Percentiles rank a stretch among this genome's conserved stretches.
Evolutionary conservation across 352 stramenopile genomes (phyloP).

Genomic region (Thalassiosira pacifica): DNA sequence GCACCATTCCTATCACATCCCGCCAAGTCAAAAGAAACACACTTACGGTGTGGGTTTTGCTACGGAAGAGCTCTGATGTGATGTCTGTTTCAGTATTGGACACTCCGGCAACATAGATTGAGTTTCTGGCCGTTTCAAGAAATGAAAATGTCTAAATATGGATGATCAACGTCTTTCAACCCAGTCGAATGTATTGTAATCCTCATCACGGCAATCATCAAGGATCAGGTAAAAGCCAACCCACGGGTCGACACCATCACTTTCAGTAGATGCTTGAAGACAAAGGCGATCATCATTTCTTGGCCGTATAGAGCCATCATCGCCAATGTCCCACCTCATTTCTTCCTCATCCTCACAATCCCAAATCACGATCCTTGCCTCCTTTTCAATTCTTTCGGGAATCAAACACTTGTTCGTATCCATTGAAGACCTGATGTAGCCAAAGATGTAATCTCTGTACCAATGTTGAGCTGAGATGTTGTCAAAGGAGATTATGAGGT

Average conservation of each 20-base stretch:
- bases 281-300: constrained; percentile 18
- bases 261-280: constrained; percentile 1
- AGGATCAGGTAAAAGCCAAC: neutral
- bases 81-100: no score
- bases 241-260: neutral
- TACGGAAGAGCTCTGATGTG: no score
- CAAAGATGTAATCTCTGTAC: neutral
- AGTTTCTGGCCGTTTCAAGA: no score
- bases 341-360: constrained; percentile 14
- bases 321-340: constrained; percentile 3
- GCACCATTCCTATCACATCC: no score
- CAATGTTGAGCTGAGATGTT: constrained; percentile 25
- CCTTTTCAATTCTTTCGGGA: neutral
- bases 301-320: constrained; percentile 15
- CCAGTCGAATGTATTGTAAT: neutral
- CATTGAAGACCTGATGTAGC: constrained; percentile 16
- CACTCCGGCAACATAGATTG: no score
- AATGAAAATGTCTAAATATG: no score
- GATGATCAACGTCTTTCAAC: neutral
- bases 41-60: no score
- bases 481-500: no score
- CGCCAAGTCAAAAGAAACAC: no score
- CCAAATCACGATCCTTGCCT: constrained; percentile 11
- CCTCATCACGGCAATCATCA: constrained; percentile 4
- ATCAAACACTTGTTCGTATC: constrained; percentile 22